Percentiles rank a stretch among this genome's conserved stretches.
phyloP scores from a whole-genome alignment of 1,284 basidiomycete genomes.

The Ceratobasidium sp. region DNA sequence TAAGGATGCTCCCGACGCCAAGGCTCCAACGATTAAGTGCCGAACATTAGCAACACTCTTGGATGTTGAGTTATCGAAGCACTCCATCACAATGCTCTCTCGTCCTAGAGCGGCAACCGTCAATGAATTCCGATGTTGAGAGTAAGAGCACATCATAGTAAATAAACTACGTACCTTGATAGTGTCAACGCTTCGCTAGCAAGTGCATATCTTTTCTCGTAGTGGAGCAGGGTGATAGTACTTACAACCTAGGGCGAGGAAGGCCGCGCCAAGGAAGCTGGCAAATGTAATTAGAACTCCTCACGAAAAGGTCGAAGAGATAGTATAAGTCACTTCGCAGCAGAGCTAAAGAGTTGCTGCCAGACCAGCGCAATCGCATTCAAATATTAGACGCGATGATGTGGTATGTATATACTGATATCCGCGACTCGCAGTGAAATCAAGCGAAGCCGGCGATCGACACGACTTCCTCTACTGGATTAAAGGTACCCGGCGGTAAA shows the following conservation, averaged over 20 bases:
- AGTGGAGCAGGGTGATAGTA: constrained; percentile 50
- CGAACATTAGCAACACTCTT: constrained; percentile 50
- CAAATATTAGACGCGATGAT: constrained; percentile 1
- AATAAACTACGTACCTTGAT: constrained; percentile 50
- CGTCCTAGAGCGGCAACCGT: constrained; percentile 59
- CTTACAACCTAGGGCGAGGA: constrained; percentile 57
- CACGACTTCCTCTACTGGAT: constrained; percentile 52
- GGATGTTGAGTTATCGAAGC: constrained; percentile 52
- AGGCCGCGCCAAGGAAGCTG: constrained; percentile 57
- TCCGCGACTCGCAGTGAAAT: background rate
- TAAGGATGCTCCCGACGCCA: constrained; percentile 56
- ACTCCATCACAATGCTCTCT: constrained; percentile 55
- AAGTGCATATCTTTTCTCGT: constrained; percentile 53
- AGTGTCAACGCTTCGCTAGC: constrained; percentile 59
- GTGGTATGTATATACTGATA: background rate
- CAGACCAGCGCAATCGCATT: constrained; percentile 58
- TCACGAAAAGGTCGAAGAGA: background rate
- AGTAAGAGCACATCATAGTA: background rate
- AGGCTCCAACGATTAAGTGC: constrained; percentile 54
- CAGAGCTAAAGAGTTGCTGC: constrained; percentile 55
- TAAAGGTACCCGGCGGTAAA: constrained; percentile 52
- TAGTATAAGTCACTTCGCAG: constrained; percentile 50
- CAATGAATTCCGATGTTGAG: constrained; percentile 23
- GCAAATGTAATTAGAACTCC: constrained; percentile 10
- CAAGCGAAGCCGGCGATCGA: constrained; percentile 50